phyloP scores from a whole-genome alignment of 169 alveolate genomes.

The Condylostoma magnum region DNA sequence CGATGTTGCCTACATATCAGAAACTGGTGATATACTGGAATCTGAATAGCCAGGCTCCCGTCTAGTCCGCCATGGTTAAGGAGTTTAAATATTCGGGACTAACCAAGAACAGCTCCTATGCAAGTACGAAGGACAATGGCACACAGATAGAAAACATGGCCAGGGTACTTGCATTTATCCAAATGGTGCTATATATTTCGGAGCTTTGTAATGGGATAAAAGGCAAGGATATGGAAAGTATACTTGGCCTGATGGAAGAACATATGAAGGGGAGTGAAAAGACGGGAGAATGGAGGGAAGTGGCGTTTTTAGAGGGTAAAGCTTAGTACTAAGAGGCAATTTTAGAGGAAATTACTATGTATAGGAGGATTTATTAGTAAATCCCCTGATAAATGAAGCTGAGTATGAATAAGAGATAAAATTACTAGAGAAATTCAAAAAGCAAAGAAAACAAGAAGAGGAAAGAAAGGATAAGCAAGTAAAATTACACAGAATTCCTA shows the following conservation, averaged over 20 bases:
- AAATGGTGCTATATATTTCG: slow-evolving; percentile 35
- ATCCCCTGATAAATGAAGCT: slow-evolving; percentile 22
- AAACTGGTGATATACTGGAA: not conserved
- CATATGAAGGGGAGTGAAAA: slow-evolving; percentile 38
- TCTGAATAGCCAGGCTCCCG: not conserved
- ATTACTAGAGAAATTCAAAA: slow-evolving; percentile 4
- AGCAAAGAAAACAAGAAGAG: not conserved
- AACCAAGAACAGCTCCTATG: not conserved
- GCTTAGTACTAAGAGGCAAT: slow-evolving; percentile 30
- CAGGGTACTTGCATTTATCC: slow-evolving; percentile 30
- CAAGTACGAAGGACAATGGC: slow-evolving; percentile 48
- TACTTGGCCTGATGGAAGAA: slow-evolving; percentile 33
- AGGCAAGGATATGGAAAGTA: slow-evolving; percentile 44
- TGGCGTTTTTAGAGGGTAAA: slow-evolving; percentile 33
- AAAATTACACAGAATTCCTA: not conserved
- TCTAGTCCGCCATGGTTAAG: slow-evolving; percentile 19
- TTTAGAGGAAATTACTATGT: slow-evolving; percentile 35
- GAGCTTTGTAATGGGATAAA: slow-evolving; percentile 35
- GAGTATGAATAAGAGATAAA: slow-evolving; percentile 32
- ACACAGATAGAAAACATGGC: slow-evolving; percentile 34
- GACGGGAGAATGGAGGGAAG: slow-evolving; percentile 37
- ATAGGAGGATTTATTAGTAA: slow-evolving; percentile 34
- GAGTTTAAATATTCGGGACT: slow-evolving; percentile 13
- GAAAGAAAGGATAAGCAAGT: slow-evolving; percentile 14
- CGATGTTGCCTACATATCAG: not conserved